These are phyloP conservation scores for Ulota crispa DNA, from an alignment of 225 moss, liverwort and hornwort genomes.

Conservation along the genomic window DNA sequence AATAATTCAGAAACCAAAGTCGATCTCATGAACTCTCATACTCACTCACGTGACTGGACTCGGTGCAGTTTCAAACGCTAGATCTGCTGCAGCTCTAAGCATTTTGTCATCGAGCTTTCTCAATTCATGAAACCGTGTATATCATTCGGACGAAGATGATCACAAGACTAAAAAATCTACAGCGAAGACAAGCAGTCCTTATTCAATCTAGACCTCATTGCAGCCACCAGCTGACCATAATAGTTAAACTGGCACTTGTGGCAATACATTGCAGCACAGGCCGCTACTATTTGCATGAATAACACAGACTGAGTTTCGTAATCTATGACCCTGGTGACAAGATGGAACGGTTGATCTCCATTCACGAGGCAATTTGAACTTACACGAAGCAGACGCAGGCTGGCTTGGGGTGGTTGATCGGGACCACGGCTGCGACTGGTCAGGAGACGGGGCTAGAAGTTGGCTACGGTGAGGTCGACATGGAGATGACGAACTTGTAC, in stretches of 20 bases:
- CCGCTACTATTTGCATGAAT: neutral
- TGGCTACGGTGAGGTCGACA: neutral
- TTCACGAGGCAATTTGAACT: neutral
- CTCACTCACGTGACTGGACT: too few relatives aligned
- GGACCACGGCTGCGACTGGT: neutral
- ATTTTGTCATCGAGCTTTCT: neutral
- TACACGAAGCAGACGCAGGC: slow-evolving; percentile 3
- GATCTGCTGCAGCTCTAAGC: neutral
- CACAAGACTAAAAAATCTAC: neutral
- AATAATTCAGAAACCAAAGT: neutral
- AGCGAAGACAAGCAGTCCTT: neutral
- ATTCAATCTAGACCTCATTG: neutral
- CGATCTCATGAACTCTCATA: neutral
- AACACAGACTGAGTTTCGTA: neutral
- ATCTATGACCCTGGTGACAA: neutral
- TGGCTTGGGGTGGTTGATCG: neutral
- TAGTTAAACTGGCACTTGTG: too few relatives aligned
- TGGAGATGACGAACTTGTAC: neutral
- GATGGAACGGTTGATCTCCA: neutral
- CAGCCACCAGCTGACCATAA: neutral
- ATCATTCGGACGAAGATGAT: neutral
- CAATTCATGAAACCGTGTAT: neutral
- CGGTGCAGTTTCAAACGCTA: neutral
- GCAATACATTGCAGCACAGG: too few relatives aligned
- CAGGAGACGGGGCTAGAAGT: neutral